Base-by-base conservation (phyloP, 73 alveolate species). In the Durusdinium trenchii region DNA sequence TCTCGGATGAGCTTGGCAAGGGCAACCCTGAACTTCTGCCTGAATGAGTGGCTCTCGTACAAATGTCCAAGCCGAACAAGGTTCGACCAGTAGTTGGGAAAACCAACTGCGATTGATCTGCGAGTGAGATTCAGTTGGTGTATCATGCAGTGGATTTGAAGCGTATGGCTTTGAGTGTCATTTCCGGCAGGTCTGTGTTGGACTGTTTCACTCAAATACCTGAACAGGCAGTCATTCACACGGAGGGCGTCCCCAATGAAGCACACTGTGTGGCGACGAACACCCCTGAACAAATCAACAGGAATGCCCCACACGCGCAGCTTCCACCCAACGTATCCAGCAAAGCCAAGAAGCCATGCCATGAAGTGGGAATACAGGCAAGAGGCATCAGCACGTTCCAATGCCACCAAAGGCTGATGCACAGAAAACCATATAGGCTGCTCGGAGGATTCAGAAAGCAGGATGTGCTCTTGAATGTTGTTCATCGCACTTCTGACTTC, bases 61-160 rank as follows among this genome's bases (percentile, higher is more conserved):
- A 84, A 48, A 35, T 84, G 94, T 30, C 94, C 94, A 32, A 84
- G 76, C 18, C 78, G 35, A 10, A 84, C 94, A 3, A 84, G n/a
- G 16, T 5, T 50, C 1, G 54, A 0, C 94, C 94, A 84, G 40
- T 48, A 84, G n/a, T 40, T 32, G 9, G 48, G 36, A 30, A 84
- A 6, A 3, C 94, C 94, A 32, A 84, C 12, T 10, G 76, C 94
- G 28, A 84, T 0, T 32, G 76, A 9, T 1, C 60, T 54, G 0
- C 94, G 48, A 3, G 94, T 84, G 1, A 84, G n/a, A 14, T 36
- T n/a, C 10, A 50, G 52, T 28, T 84, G 94, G 42, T 84, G 94
- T 7, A 84, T 50, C 32, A 6, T 35, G 46, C 94, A 84, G 7
- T 51, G 78, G 38, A 84, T 23, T 23, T 84, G 94, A 3, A 84